Base-by-base conservation (phyloP, 2,329 filamentous ascomycete genomes). In the Canariomyces notabilis region DNA sequence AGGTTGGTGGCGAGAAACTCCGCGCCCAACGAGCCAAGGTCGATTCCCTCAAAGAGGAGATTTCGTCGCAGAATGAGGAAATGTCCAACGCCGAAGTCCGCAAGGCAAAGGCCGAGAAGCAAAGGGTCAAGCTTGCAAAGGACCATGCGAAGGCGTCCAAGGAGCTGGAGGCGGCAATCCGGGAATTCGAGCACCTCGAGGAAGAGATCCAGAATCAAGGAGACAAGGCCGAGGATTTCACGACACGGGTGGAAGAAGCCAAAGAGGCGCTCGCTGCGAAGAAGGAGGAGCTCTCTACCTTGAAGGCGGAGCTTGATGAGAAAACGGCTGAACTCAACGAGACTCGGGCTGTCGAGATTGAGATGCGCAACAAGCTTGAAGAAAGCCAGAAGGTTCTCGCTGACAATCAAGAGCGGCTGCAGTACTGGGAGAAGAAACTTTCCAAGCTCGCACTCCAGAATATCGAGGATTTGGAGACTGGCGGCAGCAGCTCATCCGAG, bases 331-430 rank as follows among this genome's bases (percentile, higher is more conserved):
- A 94, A 63, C 76, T 97, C 46, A 96, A 97, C 61, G 85, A 89
- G 61, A 95, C 86, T 0, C 81, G 91, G 8, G 90, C 89, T 0
- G 74, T 85, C 3, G 93, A 98, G 66, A 96, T 98, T 51, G 93
- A 98, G 67, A 96, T 97, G 89, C 86, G 87, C 53, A 97, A 97
- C 68, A 95, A 95, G 70, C 82, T 98, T 1, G 93, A 97, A 61
- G 91, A 97, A 62, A 93, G 91, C 64, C 87, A 95, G 56, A 98
- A 98, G 69, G 80, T 84, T 8, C 76, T 97, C 12, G 67, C 71
- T 0, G 91, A 97, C 61, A 95, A 94, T 66, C 83, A 94, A 64
- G 90, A 87, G 67, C 82, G 87, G 49, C 76, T 87, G 33, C 77
- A 76, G 31, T 88, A 95, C 70, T 97, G 90, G 89, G 74, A 89